Evolutionary conservation across 1,284 basidiomycete genomes (phyloP), one percentile per base, ranked within the genome.

Genomic region (Ganoderma lucidum): DNA sequence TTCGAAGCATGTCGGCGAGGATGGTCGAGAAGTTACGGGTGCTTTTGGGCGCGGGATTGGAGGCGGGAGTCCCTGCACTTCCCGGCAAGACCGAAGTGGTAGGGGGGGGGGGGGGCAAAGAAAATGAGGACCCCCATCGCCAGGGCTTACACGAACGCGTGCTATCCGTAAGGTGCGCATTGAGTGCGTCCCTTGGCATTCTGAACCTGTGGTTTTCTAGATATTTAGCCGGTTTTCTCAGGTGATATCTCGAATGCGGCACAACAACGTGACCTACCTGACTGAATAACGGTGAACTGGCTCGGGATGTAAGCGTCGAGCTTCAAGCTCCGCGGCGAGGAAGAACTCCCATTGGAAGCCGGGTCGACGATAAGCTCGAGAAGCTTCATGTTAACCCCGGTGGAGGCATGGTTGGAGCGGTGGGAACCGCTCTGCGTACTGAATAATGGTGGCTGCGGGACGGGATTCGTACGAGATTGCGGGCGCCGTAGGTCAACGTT

Each of bases 401-500:
- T 14, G 48, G 48, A 28, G 48, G 1, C 48, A 14, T 12, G 23
- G 23, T 23, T 10, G 48, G 48, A 12, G 48, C 6, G 48, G 48
- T 51, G 48, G 28, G 48, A 51, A 28, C 23, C 10, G 48, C 5
- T 28, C 23, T 4, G 23, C 10, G 23, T 51, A 8, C 10, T 51
- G 48, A 28, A 28, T 51, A 28, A 51, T 28, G 9, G 48, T 5
- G 23, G 48, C 23, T 51, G 48, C 48, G 48, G 48, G 48, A 51
- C 48, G 48, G 48, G 48, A 51, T 51, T 51, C 48, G 48, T 51
- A 51, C 48, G 48, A 23, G 48, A 51, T 51, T 51, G 23, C 23
- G 23, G 23, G 28, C 45, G 48, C 23, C 48, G 45, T 51, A 28
- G 48, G 23, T 28, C 48, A 51, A 23, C 23, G 48, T 48, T 48